Evolutionary conservation across 1,139 yeast genomes (phyloP).

Genomic region (Kurtzmaniella quercitrusa): DNA sequence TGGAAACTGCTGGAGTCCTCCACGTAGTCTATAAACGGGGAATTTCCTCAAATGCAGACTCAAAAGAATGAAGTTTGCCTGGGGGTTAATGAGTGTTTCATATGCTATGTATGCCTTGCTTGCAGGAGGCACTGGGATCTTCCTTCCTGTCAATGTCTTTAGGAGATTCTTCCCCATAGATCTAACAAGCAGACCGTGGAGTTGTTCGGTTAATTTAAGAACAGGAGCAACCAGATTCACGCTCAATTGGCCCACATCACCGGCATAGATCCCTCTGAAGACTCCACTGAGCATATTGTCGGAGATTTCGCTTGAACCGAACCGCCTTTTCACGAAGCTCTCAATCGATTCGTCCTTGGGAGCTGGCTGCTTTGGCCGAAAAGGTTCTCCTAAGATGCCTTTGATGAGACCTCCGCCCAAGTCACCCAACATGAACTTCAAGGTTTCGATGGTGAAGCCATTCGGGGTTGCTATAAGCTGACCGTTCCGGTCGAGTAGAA

Average conservation of each 20-base stretch:
- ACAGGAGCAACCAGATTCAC: slow-evolving; percentile 52
- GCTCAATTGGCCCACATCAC: slow-evolving; percentile 67
- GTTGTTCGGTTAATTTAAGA: slow-evolving; percentile 52
- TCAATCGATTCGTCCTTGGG: slow-evolving; percentile 67
- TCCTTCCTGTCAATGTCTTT: slow-evolving; percentile 10
- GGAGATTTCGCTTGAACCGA: slow-evolving; percentile 53
- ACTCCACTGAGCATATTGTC: slow-evolving; percentile 75
- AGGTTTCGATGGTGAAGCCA: slow-evolving; percentile 19
- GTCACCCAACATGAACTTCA: slow-evolving; percentile 42
- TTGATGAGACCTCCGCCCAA: slow-evolving; percentile 24
- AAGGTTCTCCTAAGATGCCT: slow-evolving; percentile 42
- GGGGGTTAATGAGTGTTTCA: slow-evolving; percentile 29
- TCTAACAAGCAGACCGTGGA: slow-evolving; percentile 52
- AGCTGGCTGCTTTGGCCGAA: slow-evolving; percentile 19
- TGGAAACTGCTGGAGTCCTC: slow-evolving; percentile 56
- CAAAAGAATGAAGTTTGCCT: slow-evolving; percentile 31
- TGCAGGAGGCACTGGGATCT: slow-evolving; percentile 7
- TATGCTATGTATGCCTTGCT: slow-evolving; percentile 17
- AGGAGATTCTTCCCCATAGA: slow-evolving; percentile 20
- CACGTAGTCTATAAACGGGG: slow-evolving; percentile 50
- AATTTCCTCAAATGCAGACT: slow-evolving; percentile 33
- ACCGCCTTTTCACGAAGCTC: slow-evolving; percentile 62
- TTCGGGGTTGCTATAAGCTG: slow-evolving; percentile 48
- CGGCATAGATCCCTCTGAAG: slow-evolving; percentile 88
- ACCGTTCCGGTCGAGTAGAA: slow-evolving; percentile 38